Conservation (phyloP, 495 filamentous ascomycete species). For the Penicillium crystallinum region DNA sequence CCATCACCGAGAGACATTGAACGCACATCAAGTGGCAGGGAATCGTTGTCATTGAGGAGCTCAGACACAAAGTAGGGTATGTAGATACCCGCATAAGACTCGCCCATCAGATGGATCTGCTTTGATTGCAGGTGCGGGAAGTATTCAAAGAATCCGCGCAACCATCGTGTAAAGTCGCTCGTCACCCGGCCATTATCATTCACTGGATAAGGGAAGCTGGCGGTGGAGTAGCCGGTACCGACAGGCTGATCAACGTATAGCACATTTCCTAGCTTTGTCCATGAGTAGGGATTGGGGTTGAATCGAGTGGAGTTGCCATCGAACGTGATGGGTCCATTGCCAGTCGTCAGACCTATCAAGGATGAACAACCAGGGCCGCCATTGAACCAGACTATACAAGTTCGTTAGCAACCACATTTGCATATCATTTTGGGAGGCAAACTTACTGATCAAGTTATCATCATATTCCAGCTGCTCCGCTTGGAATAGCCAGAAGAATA, state of each 20-base stretch:
- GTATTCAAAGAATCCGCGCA: constrained; percentile 29
- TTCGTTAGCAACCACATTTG: neutral
- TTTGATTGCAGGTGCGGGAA: constrained; percentile 32
- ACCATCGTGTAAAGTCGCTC: constrained; percentile 32
- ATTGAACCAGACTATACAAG: constrained; percentile 56
- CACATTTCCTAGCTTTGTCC: constrained; percentile 37
- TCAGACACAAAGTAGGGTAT: constrained; percentile 38
- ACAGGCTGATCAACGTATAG: constrained; percentile 42
- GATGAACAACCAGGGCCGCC: constrained; percentile 66
- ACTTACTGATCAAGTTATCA: constrained; percentile 37
- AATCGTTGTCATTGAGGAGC: constrained; percentile 25
- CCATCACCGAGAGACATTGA: constrained; percentile 36
- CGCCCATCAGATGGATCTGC: constrained; percentile 36
- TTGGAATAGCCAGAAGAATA: constrained; percentile 43
- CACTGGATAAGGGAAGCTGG: constrained; percentile 27
- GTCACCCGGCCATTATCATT: constrained; percentile 27
- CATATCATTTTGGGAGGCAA: neutral
- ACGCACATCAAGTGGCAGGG: constrained; percentile 26
- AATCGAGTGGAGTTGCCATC: constrained; percentile 23
- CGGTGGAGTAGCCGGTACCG: constrained; percentile 35
- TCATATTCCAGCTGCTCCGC: constrained; percentile 27
- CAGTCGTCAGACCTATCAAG: constrained; percentile 52
- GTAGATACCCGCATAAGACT: constrained; percentile 40
- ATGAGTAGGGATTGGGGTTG: constrained; percentile 30
- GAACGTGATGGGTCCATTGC: constrained; percentile 29